Evolutionary conservation across 2,329 filamentous ascomycete species (phyloP), one percentile per base, ranked within the genome.

Genomic region (Penicillium sp.): DNA sequence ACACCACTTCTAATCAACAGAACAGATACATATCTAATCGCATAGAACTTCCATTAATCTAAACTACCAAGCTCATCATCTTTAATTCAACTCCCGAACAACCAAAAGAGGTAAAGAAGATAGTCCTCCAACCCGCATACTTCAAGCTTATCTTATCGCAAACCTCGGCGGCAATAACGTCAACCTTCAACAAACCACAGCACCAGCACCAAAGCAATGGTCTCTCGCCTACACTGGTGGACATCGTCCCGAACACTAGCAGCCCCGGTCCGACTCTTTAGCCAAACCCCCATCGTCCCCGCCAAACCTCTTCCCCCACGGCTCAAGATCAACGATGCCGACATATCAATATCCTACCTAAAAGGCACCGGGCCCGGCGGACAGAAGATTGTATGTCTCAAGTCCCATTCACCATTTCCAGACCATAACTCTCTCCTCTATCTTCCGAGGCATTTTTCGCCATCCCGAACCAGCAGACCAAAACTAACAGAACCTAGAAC

Each of bases 311-410:
- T 95, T 68, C 92, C 93, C 1, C 87, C 91, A 6, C 86, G 92
- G 4, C 87, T 89, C 14, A 83, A 86, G 13, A 84, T 94, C 20
- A 82, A 86, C 13, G 92, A 96, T 63, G 78, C 81, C 18, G 92
- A 97, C 50, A 85, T 97, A 63, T 86, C 88, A 55, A 90, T 97
- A 69, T 83, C 82, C 40, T 97, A 95, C 76, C 81, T 99, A 58
- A 96, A 94, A 72, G 94, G 94, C 66, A 89, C 85, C 65, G 94
- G 94, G 1, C 93, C 94, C 0, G 94, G 94, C 24, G 94, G 94
- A 0, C 94, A 99, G 72, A 97, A 97, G 73, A 97, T 97, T 77
- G 88, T 91, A 75, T 52, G 78, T 46, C 13, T 20, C 34, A 32
- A n/a, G 5, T 11, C 11, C 35, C 26, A 31, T 40, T 22, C 22